Conservation (phyloP, 495 filamentous ascomycete genomes). For the Pyronema omphalodes region DNA sequence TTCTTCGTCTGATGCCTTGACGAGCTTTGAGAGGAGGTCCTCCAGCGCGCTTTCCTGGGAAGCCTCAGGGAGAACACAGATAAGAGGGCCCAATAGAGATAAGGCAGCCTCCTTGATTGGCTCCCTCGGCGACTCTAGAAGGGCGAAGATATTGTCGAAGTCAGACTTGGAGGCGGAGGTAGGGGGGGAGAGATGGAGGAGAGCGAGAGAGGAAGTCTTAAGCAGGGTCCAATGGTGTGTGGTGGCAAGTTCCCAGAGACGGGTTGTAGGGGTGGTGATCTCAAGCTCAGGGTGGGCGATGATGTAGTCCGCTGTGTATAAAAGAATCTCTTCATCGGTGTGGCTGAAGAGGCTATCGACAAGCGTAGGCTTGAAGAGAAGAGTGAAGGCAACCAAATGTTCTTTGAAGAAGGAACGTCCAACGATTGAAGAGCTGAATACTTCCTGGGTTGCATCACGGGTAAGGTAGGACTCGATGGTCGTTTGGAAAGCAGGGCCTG, state of each 20-base stretch:
- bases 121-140: constrained; percentile 5
- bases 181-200: constrained; percentile 4
- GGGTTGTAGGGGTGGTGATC: neutral
- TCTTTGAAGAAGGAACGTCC: constrained; percentile 17
- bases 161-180: neutral
- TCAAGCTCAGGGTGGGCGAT: neutral
- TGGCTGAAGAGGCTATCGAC: neutral
- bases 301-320: constrained; percentile 1
- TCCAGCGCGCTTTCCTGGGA: neutral
- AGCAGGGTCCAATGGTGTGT: constrained; percentile 13
- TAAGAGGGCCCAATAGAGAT: neutral
- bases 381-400: constrained; percentile 8
- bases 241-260: neutral
- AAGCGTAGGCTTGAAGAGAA: neutral
- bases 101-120: constrained; percentile 14
- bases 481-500: neutral
- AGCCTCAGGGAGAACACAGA: neutral
- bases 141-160: constrained; percentile 2
- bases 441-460: constrained; percentile 1
- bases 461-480: neutral
- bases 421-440: constrained; percentile 3
- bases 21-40: neutral
- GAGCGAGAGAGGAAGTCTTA: constrained; percentile 8
- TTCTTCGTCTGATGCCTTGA: constrained; percentile 13
- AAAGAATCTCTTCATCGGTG: constrained; percentile 11